phyloP scores from a whole-genome alignment of 169 alveolate species.

The Plasmodium billcollinsi region DNA sequence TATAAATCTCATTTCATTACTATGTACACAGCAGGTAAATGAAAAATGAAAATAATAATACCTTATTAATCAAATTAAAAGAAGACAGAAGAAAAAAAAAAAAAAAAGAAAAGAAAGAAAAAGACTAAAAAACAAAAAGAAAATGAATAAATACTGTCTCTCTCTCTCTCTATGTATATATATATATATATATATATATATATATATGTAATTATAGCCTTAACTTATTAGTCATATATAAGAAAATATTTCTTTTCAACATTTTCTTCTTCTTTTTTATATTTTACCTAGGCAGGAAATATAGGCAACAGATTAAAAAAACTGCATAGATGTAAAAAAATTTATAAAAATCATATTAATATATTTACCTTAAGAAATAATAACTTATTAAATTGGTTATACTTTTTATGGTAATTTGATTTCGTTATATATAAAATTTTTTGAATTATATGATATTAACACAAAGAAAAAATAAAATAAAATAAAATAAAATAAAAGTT shows the following conservation, averaged over 20 bases:
- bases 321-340: conserved; percentile 6
- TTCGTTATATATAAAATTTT: too few species aligned
- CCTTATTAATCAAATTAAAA: not conserved
- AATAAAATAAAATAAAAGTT: too few species aligned
- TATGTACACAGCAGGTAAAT: conserved; percentile 74
- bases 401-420: too few species aligned
- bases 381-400: too few species aligned
- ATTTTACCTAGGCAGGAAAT: conserved; percentile 42
- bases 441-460: too few species aligned
- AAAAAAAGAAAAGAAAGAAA: not conserved
- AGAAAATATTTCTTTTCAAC: not conserved
- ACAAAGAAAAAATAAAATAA: too few species aligned
- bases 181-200: too few species aligned
- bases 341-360: too few species aligned
- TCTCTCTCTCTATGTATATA: too few species aligned
- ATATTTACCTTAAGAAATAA: too few species aligned
- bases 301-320: conserved; percentile 75
- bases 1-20: conserved; percentile 75
- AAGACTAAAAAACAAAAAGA: not conserved
- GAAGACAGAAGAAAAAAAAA: not conserved
- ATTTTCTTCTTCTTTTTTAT: not conserved
- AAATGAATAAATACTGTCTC: not conserved
- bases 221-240: not conserved
- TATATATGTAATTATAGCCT: not conserved
- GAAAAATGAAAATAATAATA: not conserved